phyloP scores from a whole-genome alignment of 371 early-diverging fungal genomes.

The Mucor saturninus region DNA sequence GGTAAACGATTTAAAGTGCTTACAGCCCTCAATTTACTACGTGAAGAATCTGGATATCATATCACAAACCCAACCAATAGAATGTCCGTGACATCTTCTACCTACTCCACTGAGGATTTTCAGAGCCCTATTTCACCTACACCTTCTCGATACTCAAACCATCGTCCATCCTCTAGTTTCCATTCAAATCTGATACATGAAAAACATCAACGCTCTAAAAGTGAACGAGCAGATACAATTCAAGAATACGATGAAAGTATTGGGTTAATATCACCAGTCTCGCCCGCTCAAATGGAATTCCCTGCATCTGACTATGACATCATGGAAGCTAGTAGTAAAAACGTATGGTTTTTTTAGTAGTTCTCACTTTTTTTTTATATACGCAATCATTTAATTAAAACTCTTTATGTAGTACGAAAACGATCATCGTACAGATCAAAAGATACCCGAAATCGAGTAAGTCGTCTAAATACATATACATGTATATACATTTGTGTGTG shows the following conservation, averaged over 20 bases:
- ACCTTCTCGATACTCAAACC: not conserved
- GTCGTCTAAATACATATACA: not conserved
- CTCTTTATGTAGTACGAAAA: not conserved
- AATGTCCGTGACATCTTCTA: slow-evolving; percentile 18
- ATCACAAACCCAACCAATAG: slow-evolving; percentile 1
- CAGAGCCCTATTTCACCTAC: slow-evolving; percentile 13
- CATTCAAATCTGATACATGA: slow-evolving; percentile 5
- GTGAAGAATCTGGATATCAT: slow-evolving; percentile 34
- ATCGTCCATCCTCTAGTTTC: slow-evolving; percentile 3
- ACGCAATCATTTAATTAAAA: not conserved
- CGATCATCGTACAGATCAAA: slow-evolving; percentile 7
- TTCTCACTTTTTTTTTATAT: not conserved
- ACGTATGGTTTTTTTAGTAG: slow-evolving; percentile 5
- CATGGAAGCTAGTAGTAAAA: slow-evolving; percentile 4
- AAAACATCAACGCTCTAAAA: slow-evolving; percentile 7
- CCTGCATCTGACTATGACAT: slow-evolving; percentile 15
- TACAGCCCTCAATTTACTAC: slow-evolving; percentile 60
- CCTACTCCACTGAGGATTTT: slow-evolving; percentile 7
- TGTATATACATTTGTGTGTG: too few relatives aligned
- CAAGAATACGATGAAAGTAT: not conserved
- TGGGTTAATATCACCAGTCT: slow-evolving; percentile 1
- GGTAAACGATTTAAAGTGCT: slow-evolving; percentile 73
- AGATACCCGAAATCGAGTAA: slow-evolving; percentile 1
- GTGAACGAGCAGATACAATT: not conserved
- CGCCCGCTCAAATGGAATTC: not conserved